A percentile compares a stretch with the other conserved stretches of the same genome.
phyloP scores from a whole-genome alignment of 176 grass and related monocot species.

The Hordeum vulgare region DNA sequence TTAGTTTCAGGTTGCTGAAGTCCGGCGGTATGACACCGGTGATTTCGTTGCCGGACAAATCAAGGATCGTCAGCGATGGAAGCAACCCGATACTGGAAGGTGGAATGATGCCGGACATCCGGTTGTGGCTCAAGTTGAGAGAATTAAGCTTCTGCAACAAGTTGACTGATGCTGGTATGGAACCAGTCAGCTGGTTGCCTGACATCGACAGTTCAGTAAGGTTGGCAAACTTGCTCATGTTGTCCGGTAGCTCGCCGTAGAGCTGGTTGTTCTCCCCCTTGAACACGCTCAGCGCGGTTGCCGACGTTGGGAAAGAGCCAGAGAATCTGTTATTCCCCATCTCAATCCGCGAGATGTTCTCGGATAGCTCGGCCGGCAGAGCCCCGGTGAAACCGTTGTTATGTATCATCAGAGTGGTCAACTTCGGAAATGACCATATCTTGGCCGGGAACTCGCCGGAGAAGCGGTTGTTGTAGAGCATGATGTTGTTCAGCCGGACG shows the following conservation, averaged over 20 bases:
- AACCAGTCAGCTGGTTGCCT: slow-evolving; percentile 35
- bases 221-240: slow-evolving; percentile 34
- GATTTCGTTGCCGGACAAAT: slow-evolving; percentile 55
- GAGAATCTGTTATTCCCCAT: slow-evolving; percentile 58
- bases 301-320: slow-evolving; percentile 33
- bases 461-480: slow-evolving; percentile 62
- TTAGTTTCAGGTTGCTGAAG: slow-evolving; percentile 27
- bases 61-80: slow-evolving; percentile 19
- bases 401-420: slow-evolving; percentile 47
- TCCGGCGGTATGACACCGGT: slow-evolving; percentile 48
- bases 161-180: slow-evolving; percentile 40
- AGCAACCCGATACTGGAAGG: slow-evolving; percentile 25
- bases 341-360: slow-evolving; percentile 42
- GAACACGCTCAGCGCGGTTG: slow-evolving; percentile 17
- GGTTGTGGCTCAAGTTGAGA: slow-evolving; percentile 52
- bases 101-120: slow-evolving; percentile 50
- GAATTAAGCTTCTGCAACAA: slow-evolving; percentile 30
- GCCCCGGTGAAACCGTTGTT: slow-evolving; percentile 55
- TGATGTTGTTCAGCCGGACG: slow-evolving; percentile 11
- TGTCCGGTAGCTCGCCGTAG: slow-evolving; percentile 30
- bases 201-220: slow-evolving; percentile 21
- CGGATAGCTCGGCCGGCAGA: slow-evolving; percentile 26
- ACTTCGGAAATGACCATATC: slow-evolving; percentile 36
- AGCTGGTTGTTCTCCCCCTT: slow-evolving; percentile 53
- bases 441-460: slow-evolving; percentile 40